phyloP scores from a whole-genome alignment of 345 rosid genomes.

The Citrus australasica region DNA sequence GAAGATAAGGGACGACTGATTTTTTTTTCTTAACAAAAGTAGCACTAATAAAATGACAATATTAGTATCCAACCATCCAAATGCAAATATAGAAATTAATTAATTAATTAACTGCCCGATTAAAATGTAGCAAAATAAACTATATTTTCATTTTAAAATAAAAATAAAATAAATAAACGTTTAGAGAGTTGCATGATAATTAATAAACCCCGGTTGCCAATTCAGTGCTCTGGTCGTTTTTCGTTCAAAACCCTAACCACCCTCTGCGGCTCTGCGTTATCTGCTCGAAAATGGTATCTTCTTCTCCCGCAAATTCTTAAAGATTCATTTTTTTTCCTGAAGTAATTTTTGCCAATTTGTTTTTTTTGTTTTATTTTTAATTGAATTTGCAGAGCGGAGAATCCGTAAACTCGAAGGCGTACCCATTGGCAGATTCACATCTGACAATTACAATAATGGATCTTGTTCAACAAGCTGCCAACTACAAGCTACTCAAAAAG shows the following conservation, averaged over 20 bases:
- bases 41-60: too few relatives aligned
- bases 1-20: too few relatives aligned
- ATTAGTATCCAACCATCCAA: too few relatives aligned
- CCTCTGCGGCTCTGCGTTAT: not conserved
- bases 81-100: too few relatives aligned
- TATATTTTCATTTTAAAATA: too few relatives aligned
- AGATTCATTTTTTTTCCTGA: not conserved
- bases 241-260: not conserved
- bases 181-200: too few relatives aligned
- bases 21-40: too few relatives aligned
- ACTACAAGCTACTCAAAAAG: constrained; percentile 92
- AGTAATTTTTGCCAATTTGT: not conserved
- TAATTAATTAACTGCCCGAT: too few relatives aligned
- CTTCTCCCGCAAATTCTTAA: not conserved
- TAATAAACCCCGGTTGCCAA: too few relatives aligned
- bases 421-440: constrained; percentile 83
- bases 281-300: not conserved
- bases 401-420: constrained; percentile 72
- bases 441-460: constrained; percentile 68
- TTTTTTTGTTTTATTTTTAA: not conserved
- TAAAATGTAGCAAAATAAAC: too few relatives aligned
- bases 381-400: constrained; percentile 49
- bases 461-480: constrained; percentile 89
- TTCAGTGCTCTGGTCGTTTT: not conserved
- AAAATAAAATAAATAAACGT: too few relatives aligned